A percentile compares a stretch with the other conserved stretches of the same genome.
Evolutionary conservation across 805 yeast species (phyloP).

Genomic region (Yarrowia sp.): DNA sequence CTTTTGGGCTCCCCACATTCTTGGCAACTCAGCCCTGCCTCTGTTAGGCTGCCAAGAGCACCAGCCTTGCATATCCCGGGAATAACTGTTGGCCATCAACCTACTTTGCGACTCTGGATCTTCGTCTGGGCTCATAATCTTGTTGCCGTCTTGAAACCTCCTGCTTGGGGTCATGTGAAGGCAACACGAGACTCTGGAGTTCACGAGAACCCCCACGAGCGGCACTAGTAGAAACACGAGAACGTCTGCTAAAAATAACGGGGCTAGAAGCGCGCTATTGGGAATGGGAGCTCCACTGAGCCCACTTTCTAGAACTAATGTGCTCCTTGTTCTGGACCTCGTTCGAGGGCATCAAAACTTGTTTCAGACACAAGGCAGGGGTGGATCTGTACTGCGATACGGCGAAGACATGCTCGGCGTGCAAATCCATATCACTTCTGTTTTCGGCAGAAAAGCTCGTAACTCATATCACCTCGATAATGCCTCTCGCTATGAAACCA

Average conservation of each 20-base stretch:
- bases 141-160: not conserved
- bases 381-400: slow-evolving; percentile 1
- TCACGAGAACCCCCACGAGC: too few relatives aligned
- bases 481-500: not conserved
- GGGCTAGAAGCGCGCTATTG: not conserved
- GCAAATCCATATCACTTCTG: too few relatives aligned
- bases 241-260: not conserved
- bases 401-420: not conserved
- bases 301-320: not conserved
- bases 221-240: too few relatives aligned
- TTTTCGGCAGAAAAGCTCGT: too few relatives aligned
- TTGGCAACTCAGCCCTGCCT: slow-evolving; percentile 38
- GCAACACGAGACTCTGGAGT: not conserved
- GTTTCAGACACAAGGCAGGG: not conserved
- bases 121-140: slow-evolving; percentile 7
- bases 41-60: slow-evolving; percentile 26
- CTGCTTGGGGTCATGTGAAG: not conserved
- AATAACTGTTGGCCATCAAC: slow-evolving; percentile 16
- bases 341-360: not conserved
- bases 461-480: too few relatives aligned
- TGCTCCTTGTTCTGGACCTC: not conserved
- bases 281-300: not conserved
- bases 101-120: slow-evolving; percentile 2
- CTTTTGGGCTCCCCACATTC: slow-evolving; percentile 32
- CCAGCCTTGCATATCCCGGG: slow-evolving; percentile 39